Percentiles rank a stretch among this genome's conserved stretches.
Conservation (phyloP, 352 stramenopile genomes). For the Plasmopara muralis region DNA sequence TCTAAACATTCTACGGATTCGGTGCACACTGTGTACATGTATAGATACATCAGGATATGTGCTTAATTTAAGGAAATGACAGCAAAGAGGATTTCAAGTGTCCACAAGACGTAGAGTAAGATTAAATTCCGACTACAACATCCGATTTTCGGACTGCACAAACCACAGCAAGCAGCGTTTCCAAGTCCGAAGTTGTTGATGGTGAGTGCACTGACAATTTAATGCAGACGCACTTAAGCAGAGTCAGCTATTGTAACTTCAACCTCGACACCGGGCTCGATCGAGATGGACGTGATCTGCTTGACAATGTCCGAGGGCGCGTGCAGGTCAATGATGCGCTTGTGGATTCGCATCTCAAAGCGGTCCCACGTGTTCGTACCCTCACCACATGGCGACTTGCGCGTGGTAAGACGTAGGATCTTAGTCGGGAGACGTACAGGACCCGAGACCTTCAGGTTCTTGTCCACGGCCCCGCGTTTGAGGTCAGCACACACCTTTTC, state of each 20-base stretch:
- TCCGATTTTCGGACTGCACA: too few relatives aligned
- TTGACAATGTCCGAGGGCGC: slow-evolving; percentile 98
- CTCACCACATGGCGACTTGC: slow-evolving; percentile 97
- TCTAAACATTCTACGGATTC: too few relatives aligned
- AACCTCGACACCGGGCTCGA: slow-evolving; percentile 98
- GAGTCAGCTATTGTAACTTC: slow-evolving; percentile 97
- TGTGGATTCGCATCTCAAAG: slow-evolving; percentile 99
- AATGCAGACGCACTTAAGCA: slow-evolving; percentile 36
- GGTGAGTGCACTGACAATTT: too few relatives aligned
- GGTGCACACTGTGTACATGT: too few relatives aligned
- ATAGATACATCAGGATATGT: too few relatives aligned
- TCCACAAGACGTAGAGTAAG: too few relatives aligned
- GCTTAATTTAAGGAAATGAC: too few relatives aligned
- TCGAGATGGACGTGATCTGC: slow-evolving; percentile 99
- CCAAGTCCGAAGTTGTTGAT: too few relatives aligned
- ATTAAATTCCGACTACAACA: too few relatives aligned
- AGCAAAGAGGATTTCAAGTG: too few relatives aligned
- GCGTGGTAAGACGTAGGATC: slow-evolving; percentile 96
- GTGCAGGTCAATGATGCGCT: slow-evolving; percentile 99
- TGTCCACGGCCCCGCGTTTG: slow-evolving; percentile 96
- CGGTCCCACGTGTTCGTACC: slow-evolving; percentile 99
- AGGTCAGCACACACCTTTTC: slow-evolving; percentile 99
- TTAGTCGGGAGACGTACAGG: slow-evolving; percentile 99
- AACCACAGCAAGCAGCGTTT: too few relatives aligned
- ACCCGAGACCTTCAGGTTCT: slow-evolving; percentile 97